Evolutionary conservation across 2,329 filamentous ascomycete species (phyloP).

Genomic region (Ilyonectria robusta): DNA sequence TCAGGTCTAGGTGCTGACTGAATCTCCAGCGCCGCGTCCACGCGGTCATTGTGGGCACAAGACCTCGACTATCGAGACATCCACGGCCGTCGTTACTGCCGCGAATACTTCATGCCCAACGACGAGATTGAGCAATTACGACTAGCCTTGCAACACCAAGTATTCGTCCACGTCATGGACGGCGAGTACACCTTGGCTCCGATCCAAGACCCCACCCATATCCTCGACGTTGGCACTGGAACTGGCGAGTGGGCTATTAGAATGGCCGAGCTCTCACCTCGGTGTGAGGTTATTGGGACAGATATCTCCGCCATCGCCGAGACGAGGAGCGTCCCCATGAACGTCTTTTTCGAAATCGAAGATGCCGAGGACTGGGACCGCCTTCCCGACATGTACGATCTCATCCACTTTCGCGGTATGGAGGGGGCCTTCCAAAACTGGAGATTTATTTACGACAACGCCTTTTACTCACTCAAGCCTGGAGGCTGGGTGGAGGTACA

Average conservation of each 20-base stretch:
- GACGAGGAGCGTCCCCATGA: slow-evolving; percentile 69
- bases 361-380: slow-evolving; percentile 74
- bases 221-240: slow-evolving; percentile 73
- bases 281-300: slow-evolving; percentile 70
- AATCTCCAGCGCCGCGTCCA: slow-evolving; percentile 57
- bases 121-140: slow-evolving; percentile 76
- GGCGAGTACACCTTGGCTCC: slow-evolving; percentile 61
- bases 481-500: slow-evolving; percentile 71
- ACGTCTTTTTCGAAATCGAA: slow-evolving; percentile 73
- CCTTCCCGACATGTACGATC: slow-evolving; percentile 65
- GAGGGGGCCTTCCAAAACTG: slow-evolving; percentile 70
- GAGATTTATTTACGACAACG: slow-evolving; percentile 67
- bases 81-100: slow-evolving; percentile 74
- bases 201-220: slow-evolving; percentile 55
- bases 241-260: slow-evolving; percentile 67
- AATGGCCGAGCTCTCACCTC: slow-evolving; percentile 67
- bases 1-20: slow-evolving; percentile 13
- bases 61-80: slow-evolving; percentile 71
- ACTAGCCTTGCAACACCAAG: slow-evolving; percentile 73
- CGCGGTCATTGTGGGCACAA: slow-evolving; percentile 63
- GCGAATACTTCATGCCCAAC: slow-evolving; percentile 76
- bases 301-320: slow-evolving; percentile 72
- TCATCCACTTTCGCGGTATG: slow-evolving; percentile 71
- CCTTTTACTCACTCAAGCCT: slow-evolving; percentile 67
- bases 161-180: slow-evolving; percentile 68